Percentiles rank a stretch among this genome's conserved stretches.
phyloP scores from a whole-genome alignment of 768 basidiomycete species.

The Leucocoprinus birnbaumii region DNA sequence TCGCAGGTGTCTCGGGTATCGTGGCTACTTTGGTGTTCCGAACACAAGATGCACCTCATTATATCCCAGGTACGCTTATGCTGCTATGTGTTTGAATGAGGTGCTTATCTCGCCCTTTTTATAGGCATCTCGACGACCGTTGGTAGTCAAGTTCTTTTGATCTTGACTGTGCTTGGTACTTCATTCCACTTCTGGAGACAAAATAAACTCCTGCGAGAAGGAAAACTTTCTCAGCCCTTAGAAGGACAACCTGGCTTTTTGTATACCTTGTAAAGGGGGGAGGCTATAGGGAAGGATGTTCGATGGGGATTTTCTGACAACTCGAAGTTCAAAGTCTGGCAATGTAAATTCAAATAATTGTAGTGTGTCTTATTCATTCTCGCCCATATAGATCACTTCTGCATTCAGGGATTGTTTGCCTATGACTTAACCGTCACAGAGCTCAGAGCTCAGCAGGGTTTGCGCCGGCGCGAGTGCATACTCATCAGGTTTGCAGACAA shows the following conservation, averaged over 20 bases:
- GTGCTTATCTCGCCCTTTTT: not conserved
- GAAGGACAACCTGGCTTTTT: conserved; percentile 12
- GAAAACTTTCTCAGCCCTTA: conserved; percentile 8
- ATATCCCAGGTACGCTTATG: conserved; percentile 21
- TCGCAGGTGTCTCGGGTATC: conserved; percentile 9
- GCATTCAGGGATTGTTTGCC: too few species aligned
- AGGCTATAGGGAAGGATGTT: too few species aligned
- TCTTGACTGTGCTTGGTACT: conserved; percentile 4
- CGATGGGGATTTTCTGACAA: too few species aligned
- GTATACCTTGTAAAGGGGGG: conserved; percentile 11
- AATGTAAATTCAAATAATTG: too few species aligned
- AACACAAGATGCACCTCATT: conserved; percentile 8
- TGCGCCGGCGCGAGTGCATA: too few species aligned
- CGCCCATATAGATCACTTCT: too few species aligned
- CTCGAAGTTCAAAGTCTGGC: too few species aligned
- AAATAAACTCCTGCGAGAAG: conserved; percentile 20
- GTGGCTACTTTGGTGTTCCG: conserved; percentile 12
- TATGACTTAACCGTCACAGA: too few species aligned
- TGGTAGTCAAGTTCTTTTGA: conserved; percentile 8
- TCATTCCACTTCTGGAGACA: conserved; percentile 6
- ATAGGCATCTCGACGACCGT: conserved; percentile 8
- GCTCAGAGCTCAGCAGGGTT: too few species aligned
- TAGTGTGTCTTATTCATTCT: too few species aligned
- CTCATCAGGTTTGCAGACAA: too few species aligned
- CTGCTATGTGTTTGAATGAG: not conserved